These are phyloP conservation scores for Picea sitchensis DNA, from an alignment of 75 land plant genomes.

Conservation along the genomic window DNA sequence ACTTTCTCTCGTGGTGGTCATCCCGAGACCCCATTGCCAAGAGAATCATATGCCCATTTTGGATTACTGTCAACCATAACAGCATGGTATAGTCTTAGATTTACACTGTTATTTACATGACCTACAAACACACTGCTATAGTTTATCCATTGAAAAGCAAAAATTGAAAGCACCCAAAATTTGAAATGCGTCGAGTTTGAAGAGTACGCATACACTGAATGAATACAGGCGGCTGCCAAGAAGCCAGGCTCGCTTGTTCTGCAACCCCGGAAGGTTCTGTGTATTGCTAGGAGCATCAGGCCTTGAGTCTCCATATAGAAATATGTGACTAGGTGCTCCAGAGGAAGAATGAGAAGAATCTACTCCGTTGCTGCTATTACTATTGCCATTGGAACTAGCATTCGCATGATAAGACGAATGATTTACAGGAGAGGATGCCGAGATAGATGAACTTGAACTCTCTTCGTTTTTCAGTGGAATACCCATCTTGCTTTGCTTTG, in stretches of 20 bases:
- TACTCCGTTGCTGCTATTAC: neutral
- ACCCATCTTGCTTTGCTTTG: too few relatives aligned
- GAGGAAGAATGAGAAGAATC: neutral
- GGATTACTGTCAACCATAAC: neutral
- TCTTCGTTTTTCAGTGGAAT: too few relatives aligned
- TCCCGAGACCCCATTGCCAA: neutral
- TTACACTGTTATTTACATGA: too few relatives aligned
- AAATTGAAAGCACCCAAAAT: neutral
- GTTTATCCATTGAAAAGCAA: neutral
- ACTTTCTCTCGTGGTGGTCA: neutral
- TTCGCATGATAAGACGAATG: neutral
- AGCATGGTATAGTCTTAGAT: neutral
- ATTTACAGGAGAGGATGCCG: neutral
- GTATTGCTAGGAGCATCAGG: slow-evolving; percentile 2
- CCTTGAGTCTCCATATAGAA: slow-evolving; percentile 8
- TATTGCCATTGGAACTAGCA: neutral
- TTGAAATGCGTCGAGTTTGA: neutral
- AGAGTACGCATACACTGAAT: neutral
- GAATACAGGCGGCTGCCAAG: slow-evolving; percentile 14
- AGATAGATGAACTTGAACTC: too few relatives aligned
- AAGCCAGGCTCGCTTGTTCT: slow-evolving; percentile 8
- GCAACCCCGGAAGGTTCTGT: neutral
- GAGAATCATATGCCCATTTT: neutral
- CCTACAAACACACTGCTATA: neutral
- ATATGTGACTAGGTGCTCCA: neutral